A percentile compares a stretch with the other conserved stretches of the same genome.
Conservation (phyloP, 2,329 filamentous ascomycete genomes). For the Pestalotiopsis fici region DNA sequence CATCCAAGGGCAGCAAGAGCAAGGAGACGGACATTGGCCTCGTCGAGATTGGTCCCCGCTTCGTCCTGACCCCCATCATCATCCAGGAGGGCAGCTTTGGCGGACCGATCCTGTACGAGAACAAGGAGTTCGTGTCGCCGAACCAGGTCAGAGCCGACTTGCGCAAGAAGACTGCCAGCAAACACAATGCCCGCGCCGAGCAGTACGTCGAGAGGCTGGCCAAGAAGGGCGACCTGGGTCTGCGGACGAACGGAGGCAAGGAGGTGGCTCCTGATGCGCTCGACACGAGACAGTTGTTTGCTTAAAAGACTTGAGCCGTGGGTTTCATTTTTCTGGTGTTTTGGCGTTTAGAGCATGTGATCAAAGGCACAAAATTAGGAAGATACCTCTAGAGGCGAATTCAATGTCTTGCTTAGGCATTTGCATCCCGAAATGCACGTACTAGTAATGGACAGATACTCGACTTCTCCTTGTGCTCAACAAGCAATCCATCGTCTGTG, state of each 20-base stretch:
- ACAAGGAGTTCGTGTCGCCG: conserved; percentile 94
- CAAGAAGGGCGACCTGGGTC: conserved; percentile 76
- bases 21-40: conserved; percentile 78
- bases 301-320: conserved; percentile 43
- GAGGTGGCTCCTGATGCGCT: conserved; percentile 67
- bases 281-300: conserved; percentile 77
- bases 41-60: conserved; percentile 90
- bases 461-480: neutral
- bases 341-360: neutral
- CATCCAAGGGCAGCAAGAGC: conserved; percentile 28
- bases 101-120: conserved; percentile 96
- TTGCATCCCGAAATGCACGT: neutral
- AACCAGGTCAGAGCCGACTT: conserved; percentile 91
- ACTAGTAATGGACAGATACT: neutral
- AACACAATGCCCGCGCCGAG: conserved; percentile 77
- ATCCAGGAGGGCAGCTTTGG: conserved; percentile 95
- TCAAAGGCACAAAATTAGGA: neutral
- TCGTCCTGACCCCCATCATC: conserved; percentile 75
- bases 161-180: conserved; percentile 72
- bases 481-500: neutral
- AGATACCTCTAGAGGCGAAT: neutral
- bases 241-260: conserved; percentile 67
- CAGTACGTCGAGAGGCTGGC: conserved; percentile 70
- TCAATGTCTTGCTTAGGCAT: neutral
- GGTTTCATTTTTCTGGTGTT: neutral